Evolutionary conservation across 208 protist genomes (phyloP).

Genomic region (Strigomonas culicis): DNA sequence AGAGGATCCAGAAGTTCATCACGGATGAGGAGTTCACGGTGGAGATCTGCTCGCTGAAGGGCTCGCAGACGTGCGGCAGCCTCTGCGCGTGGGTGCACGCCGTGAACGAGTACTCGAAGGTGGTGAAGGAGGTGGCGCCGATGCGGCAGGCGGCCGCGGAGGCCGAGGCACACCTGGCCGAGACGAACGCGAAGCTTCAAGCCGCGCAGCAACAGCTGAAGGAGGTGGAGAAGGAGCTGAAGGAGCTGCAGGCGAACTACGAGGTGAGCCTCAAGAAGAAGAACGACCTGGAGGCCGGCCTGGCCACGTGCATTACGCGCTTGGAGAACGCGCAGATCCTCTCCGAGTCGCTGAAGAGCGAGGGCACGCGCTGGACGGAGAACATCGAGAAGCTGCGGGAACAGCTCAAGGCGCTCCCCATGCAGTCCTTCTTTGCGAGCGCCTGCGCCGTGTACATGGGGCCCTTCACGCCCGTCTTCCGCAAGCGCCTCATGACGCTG

Average conservation of each 20-base stretch:
- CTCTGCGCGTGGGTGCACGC: conserved; percentile 96
- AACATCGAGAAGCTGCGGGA: conserved; percentile 79
- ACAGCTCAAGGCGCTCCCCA: conserved; percentile 73
- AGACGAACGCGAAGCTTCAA: conserved; percentile 86
- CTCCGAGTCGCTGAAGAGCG: conserved; percentile 90
- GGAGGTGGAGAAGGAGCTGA: conserved; percentile 91
- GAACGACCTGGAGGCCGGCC: conserved; percentile 86
- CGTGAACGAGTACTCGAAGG: conserved; percentile 94
- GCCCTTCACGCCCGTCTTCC: conserved; percentile 92
- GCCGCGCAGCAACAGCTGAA: conserved; percentile 87
- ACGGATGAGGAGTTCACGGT: conserved; percentile 94
- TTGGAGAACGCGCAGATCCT: conserved; percentile 94
- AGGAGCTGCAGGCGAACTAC: conserved; percentile 84
- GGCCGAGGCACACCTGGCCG: conserved; percentile 83
- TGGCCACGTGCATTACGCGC: conserved; percentile 83
- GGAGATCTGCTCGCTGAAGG: conserved; percentile 89
- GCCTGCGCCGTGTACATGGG: conserved; percentile 95
- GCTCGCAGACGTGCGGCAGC: conserved; percentile 93
- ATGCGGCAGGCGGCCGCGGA: conserved; percentile 90
- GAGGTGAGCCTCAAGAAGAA: conserved; percentile 86
- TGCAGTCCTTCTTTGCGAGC: conserved; percentile 94
- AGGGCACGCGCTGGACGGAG: conserved; percentile 93
- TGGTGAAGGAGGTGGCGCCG: conserved; percentile 95
- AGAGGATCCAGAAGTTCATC: conserved; percentile 93
- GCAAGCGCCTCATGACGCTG: conserved; percentile 72